Evolutionary conservation across 371 early-diverging fungal species (phyloP).

Genomic region (Mortierella sp.): DNA sequence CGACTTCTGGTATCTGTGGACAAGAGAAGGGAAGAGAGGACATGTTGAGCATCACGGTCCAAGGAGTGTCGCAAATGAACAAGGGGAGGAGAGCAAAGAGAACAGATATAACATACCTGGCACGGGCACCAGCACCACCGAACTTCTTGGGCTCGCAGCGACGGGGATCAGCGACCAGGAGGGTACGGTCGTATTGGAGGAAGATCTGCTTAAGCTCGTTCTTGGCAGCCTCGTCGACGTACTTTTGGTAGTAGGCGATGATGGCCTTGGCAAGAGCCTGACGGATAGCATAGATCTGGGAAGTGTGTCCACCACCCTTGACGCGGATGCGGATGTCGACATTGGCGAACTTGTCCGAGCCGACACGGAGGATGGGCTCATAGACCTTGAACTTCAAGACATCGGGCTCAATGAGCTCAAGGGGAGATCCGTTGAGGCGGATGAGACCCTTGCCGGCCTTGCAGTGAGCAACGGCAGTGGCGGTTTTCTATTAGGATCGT

Average conservation of each 20-base stretch:
- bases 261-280: conserved; percentile 99
- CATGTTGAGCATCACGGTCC: too few relatives aligned
- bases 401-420: conserved; percentile 97
- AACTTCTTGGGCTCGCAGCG: conserved; percentile 99
- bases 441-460: conserved; percentile 97
- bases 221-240: conserved; percentile 99
- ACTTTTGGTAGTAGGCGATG: conserved; percentile 99
- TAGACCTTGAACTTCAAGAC: conserved; percentile 98
- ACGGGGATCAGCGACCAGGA: conserved; percentile 99
- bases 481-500: conserved; percentile 88
- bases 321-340: conserved; percentile 98
- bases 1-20: conserved; percentile 89
- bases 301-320: conserved; percentile 98
- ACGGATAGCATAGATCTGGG: conserved; percentile 97
- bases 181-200: conserved; percentile 97
- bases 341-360: conserved; percentile 95
- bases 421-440: conserved; percentile 88
- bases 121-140: conserved; percentile 99
- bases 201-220: conserved; percentile 98
- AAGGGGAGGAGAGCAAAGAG: not conserved
- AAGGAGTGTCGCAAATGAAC: too few relatives aligned
- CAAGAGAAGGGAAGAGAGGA: conserved; percentile 3
- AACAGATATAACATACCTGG: conserved; percentile 70
- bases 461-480: conserved; percentile 99
- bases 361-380: conserved; percentile 98